Percentiles rank a stretch among this genome's conserved stretches.
phyloP scores from a whole-genome alignment of 441 rosid genomes.

The Raphanus hybrid region DNA sequence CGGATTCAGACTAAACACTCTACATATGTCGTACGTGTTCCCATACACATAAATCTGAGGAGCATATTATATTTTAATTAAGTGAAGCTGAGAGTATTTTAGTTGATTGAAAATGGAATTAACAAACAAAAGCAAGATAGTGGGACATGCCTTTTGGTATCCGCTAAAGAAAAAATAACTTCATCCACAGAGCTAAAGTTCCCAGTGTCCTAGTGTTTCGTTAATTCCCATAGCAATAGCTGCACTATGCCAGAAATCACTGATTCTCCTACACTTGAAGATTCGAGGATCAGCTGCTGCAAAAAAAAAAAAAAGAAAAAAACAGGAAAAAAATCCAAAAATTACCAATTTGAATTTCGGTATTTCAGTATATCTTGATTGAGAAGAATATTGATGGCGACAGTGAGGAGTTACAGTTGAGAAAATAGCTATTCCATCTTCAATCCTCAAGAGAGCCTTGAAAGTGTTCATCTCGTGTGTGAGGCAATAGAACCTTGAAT shows the following conservation, averaged over 20 bases:
- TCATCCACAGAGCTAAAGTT: slow-evolving; percentile 88
- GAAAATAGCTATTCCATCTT: neutral
- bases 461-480: neutral
- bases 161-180: slow-evolving; percentile 70
- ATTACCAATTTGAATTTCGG: neutral
- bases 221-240: slow-evolving; percentile 70
- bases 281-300: neutral
- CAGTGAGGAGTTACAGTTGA: neutral
- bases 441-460: neutral
- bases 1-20: slow-evolving; percentile 26
- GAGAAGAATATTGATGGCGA: neutral
- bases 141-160: slow-evolving; percentile 62
- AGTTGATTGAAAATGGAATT: neutral
- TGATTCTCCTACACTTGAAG: slow-evolving; percentile 55
- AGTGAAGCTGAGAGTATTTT: neutral
- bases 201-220: slow-evolving; percentile 91
- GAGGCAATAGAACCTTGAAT: too few relatives aligned
- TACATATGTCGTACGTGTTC: neutral
- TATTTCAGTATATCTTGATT: neutral
- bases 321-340: neutral
- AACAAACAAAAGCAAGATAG: neutral
- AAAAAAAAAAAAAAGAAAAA: neutral
- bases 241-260: slow-evolving; percentile 60
- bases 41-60: slow-evolving; percentile 8
- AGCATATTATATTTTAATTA: neutral